These are phyloP conservation scores for Hericium alpestre DNA, from an alignment of 768 basidiomycete genomes.

Conservation along the genomic window DNA sequence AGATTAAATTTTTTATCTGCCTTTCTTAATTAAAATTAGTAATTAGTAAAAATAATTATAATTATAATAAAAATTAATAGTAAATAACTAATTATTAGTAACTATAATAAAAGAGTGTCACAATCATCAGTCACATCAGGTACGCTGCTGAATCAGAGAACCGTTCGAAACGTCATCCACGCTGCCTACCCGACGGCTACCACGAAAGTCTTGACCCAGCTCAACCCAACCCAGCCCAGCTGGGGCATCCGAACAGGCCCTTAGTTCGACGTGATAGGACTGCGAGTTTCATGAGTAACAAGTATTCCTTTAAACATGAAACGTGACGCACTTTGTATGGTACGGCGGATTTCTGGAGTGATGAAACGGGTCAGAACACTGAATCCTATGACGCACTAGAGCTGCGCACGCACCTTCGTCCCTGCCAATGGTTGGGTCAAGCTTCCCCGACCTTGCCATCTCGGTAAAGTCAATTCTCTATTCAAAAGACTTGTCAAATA, in stretches of 20 bases:
- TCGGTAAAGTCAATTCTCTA: constrained; percentile 81
- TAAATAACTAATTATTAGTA: too few species aligned
- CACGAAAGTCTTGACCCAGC: too few species aligned
- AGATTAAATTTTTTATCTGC: too few species aligned
- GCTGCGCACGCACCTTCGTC: constrained; percentile 53
- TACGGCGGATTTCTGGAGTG: constrained; percentile 66
- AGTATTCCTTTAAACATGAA: neutral
- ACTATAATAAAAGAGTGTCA: too few species aligned
- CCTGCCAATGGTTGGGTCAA: constrained; percentile 85
- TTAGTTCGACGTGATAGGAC: constrained; percentile 85
- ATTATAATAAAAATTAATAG: too few species aligned
- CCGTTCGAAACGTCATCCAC: too few species aligned
- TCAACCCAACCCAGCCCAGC: too few species aligned
- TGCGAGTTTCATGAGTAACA: constrained; percentile 16
- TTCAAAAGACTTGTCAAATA: neutral
- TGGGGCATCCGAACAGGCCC: neutral
- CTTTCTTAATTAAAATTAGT: too few species aligned
- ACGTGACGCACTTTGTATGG: constrained; percentile 67
- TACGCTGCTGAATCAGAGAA: too few species aligned
- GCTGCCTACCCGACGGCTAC: too few species aligned
- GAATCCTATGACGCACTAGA: neutral
- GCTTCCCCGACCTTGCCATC: constrained; percentile 71
- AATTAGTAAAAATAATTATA: too few species aligned
- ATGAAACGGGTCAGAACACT: neutral
- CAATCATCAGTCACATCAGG: too few species aligned